Percentiles rank a stretch among this genome's conserved stretches.
Evolutionary conservation across 495 filamentous ascomycete species (phyloP).

Genomic region (Neurospora sp.): DNA sequence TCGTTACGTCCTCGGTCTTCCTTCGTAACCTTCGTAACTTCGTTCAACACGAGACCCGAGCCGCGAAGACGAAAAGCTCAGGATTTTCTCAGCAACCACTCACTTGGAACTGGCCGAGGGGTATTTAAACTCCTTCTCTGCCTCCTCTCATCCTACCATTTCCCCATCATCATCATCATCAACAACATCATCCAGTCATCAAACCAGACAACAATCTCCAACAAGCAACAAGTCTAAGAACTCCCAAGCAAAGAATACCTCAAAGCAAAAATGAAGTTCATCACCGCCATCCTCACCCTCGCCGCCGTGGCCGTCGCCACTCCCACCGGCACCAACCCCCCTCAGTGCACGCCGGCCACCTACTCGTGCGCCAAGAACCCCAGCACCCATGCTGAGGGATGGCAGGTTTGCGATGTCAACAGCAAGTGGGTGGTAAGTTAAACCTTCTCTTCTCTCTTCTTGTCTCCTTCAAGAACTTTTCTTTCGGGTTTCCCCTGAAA

Average conservation of each 20-base stretch:
- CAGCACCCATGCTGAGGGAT: conserved; percentile 6
- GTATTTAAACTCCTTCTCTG: conserved; percentile 1
- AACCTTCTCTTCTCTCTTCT: neutral
- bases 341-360: conserved; percentile 15
- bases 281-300: conserved; percentile 10
- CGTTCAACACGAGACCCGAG: neutral
- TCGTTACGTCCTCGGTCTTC: neutral
- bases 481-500: neutral
- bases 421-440: conserved; percentile 17
- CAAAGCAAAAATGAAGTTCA: conserved; percentile 18
- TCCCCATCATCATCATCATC: neutral
- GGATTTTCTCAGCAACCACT: neutral
- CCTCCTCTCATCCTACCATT: neutral
- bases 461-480: neutral
- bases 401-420: conserved; percentile 18
- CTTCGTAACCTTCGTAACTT: neutral
- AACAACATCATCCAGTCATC: neutral
- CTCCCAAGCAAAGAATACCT: neutral
- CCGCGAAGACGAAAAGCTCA: neutral
- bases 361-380: conserved; percentile 15
- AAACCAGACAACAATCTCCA: neutral
- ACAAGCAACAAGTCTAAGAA: neutral
- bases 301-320: conserved; percentile 11
- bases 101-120: neutral
- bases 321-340: neutral